phyloP scores from a whole-genome alignment of 2,329 filamentous ascomycete species.

The Tolypocladium capitatum region DNA sequence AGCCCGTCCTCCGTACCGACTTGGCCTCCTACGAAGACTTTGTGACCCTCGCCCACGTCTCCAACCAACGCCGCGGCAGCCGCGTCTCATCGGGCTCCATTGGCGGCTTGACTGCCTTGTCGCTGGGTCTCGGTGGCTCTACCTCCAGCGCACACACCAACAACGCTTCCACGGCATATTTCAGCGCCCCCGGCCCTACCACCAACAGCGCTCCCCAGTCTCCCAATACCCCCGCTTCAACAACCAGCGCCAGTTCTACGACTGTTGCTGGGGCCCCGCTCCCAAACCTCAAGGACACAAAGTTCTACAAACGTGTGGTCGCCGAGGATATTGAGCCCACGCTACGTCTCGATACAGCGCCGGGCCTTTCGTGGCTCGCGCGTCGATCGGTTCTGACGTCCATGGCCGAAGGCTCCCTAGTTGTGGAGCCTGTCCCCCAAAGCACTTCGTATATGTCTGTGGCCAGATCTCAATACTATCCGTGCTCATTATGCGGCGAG shows the following conservation, averaged over 20 bases:
- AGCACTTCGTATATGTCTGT: conserved; percentile 35
- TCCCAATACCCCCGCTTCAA: conserved; percentile 44
- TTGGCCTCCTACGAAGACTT: conserved; percentile 77
- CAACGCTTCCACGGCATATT: conserved; percentile 47
- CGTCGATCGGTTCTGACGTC: conserved; percentile 72
- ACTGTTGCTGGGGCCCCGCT: conserved; percentile 20
- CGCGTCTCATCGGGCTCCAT: conserved; percentile 60
- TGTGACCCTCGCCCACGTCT: conserved; percentile 56
- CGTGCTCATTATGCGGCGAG: conserved; percentile 86
- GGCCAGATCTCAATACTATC: conserved; percentile 41
- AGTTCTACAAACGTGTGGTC: conserved; percentile 84
- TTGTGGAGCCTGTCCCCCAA: conserved; percentile 76
- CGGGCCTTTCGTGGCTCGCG: conserved; percentile 85
- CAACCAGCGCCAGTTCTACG: conserved; percentile 29
- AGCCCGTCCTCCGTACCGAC: conserved; percentile 73
- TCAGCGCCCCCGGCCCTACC: conserved; percentile 34
- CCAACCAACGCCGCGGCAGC: conserved; percentile 46
- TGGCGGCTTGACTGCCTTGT: conserved; percentile 33
- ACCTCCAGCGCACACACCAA: conserved; percentile 35
- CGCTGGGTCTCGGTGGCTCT: conserved; percentile 31
- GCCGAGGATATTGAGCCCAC: conserved; percentile 92
- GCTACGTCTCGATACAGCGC: conserved; percentile 74
- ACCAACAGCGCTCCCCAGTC: conserved; percentile 42
- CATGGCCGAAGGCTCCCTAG: conserved; percentile 71
- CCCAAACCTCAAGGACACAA: conserved; percentile 70